phyloP scores from a whole-genome alignment of 495 filamentous ascomycete species.

The Hyaloscypha hepaticicola region DNA sequence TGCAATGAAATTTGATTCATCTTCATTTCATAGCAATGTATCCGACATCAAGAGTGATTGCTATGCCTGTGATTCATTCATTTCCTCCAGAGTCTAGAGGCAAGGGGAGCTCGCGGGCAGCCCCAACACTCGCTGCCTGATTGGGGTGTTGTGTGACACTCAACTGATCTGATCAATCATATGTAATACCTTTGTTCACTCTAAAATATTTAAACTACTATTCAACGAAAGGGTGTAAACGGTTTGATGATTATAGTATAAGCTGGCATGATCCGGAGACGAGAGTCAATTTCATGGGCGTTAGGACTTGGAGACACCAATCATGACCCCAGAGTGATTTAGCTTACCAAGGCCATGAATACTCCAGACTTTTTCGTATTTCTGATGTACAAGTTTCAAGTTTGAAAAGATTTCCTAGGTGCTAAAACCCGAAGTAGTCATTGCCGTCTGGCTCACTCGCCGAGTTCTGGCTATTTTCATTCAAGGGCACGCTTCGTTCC shows the following conservation, averaged over 20 bases:
- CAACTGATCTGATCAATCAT: background rate
- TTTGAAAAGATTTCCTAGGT: no score
- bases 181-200: background rate
- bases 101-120: background rate
- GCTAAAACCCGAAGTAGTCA: background rate
- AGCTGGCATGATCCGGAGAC: background rate
- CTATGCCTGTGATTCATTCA: background rate
- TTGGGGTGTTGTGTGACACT: background rate
- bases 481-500: background rate
- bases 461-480: background rate
- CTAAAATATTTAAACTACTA: background rate
- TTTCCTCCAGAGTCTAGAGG: background rate
- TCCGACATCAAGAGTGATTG: conserved; percentile 1
- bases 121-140: background rate
- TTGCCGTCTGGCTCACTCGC: background rate
- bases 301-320: background rate
- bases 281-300: background rate
- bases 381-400: no score
- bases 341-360: no score
- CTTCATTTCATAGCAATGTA: conserved; percentile 18
- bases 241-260: background rate
- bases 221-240: background rate
- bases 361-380: no score
- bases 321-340: background rate
- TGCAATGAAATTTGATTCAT: conserved; percentile 18